Evolutionary conservation across 306 rosid species (phyloP).

Genomic region (Gleditsia sinensis): DNA sequence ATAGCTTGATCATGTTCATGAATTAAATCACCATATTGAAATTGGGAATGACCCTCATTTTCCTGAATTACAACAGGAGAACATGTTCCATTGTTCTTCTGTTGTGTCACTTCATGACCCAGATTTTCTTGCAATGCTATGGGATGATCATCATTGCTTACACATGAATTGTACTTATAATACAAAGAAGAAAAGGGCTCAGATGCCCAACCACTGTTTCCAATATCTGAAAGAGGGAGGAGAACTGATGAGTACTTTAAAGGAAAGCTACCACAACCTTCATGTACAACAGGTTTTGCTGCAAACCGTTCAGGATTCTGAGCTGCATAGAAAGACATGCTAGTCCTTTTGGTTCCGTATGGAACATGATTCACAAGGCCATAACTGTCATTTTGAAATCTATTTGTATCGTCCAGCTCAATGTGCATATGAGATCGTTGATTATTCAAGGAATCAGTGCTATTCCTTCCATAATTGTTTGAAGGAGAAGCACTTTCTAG

Average conservation of each 20-base stretch:
- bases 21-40: constrained; percentile 27
- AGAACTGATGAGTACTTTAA: constrained; percentile 28
- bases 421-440: constrained; percentile 26
- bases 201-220: constrained; percentile 30
- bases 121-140: constrained; percentile 35
- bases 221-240: constrained; percentile 33
- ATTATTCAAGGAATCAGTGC: constrained; percentile 31
- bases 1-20: constrained; percentile 36
- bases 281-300: constrained; percentile 24
- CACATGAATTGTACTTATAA: constrained; percentile 28
- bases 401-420: constrained; percentile 27
- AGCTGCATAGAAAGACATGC: constrained; percentile 22
- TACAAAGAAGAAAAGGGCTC: constrained; percentile 32
- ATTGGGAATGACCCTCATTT: constrained; percentile 23
- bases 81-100: constrained; percentile 20
- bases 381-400: constrained; percentile 14
- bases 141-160: constrained; percentile 26
- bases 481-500: constrained; percentile 31
- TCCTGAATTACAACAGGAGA: constrained; percentile 21
- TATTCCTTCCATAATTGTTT: constrained; percentile 28
- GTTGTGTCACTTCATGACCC: constrained; percentile 36
- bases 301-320: constrained; percentile 37
- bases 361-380: constrained; percentile 29
- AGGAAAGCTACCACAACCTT: constrained; percentile 18
- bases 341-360: constrained; percentile 18